Base-by-base conservation (phyloP, 192 early-diverging fungal species). In the Neocallimastix lanati region DNA sequence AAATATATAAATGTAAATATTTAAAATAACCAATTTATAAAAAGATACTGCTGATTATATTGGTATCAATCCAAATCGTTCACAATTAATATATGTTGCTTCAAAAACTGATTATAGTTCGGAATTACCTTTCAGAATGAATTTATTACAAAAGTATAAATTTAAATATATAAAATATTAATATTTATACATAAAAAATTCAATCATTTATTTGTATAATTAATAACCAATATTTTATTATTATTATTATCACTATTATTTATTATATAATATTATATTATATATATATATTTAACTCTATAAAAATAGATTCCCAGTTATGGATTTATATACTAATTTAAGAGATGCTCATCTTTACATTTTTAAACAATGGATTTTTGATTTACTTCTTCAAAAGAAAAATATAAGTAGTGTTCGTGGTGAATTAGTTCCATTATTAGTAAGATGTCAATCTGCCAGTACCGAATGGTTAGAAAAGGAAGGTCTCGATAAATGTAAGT, bases 301-400 rank as follows among this genome's bases (percentile, higher is more conserved):
- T n/a, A n/a, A n/a, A n/a, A 35, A 21, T 78, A 88, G 84, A 80
- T 98, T 96, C 81, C 94, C 95, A 12, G 87, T 88, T 2, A 85
- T 97, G 78, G 86, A 90, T 36, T 81, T 99, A 33, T 89, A 92
- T 78, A 92, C 93, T 76, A 88, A 93, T 76, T 87, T 98, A 80
- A 91, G 93, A 80, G 95, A 97, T 84, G 92, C 93, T 12, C 98
- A 98, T 81, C 78, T 97, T 28, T 99, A 98, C 80, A 89, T 98
- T 14, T 93, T 97, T 84, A 93, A 95, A 80, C 86, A 88, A 35
- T 99, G 98, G 98, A 92, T 99, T 2, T 83, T 97, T 78, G 95
- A 98, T 83, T 83, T 94, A 78, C 82, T 97, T 16, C 84, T 83
- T 18, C 84, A 86, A 82, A 87, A 93, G 82, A 88, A 89, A n/a